These are phyloP conservation scores for Bryoerythrophyllum caledonicum DNA, from an alignment of 225 moss, liverwort and hornwort genomes.

Conservation along the genomic window DNA sequence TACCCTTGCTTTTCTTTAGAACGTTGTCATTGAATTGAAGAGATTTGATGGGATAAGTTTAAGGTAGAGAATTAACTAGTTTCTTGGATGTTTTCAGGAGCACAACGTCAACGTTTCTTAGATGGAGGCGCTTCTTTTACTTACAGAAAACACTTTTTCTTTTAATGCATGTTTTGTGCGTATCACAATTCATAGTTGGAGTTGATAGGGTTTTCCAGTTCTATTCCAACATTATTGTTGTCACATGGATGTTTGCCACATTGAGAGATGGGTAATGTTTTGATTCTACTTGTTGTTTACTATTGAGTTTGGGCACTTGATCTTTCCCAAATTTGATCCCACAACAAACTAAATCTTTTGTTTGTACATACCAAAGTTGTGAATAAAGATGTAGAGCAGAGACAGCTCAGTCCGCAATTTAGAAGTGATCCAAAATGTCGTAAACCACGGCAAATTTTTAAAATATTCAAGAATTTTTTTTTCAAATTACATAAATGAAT, in stretches of 20 bases:
- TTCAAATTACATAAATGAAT: too few species aligned
- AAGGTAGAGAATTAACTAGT: neutral
- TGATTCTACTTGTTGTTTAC: slow-evolving; percentile 42
- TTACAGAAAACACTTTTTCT: too few species aligned
- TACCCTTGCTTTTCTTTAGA: too few species aligned
- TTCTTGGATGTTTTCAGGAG: neutral
- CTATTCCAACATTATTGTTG: slow-evolving; percentile 34
- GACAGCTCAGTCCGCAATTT: too few species aligned
- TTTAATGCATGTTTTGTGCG: neutral
- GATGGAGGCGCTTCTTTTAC: slow-evolving; percentile 38
- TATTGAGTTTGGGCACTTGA: slow-evolving; percentile 19
- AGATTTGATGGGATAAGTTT: neutral
- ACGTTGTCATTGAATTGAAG: too few species aligned
- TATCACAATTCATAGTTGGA: neutral
- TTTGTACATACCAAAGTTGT: too few species aligned
- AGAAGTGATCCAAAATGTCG: too few species aligned
- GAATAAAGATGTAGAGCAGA: too few species aligned
- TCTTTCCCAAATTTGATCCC: too few species aligned
- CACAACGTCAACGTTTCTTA: slow-evolving; percentile 42
- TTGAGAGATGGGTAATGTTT: slow-evolving; percentile 47
- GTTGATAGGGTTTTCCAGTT: neutral
- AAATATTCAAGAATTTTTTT: too few species aligned
- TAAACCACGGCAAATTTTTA: too few species aligned
- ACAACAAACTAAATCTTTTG: neutral
- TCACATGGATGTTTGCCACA: slow-evolving; percentile 41